These are phyloP conservation scores for Priceomyces carsonii DNA, from an alignment of 805 yeast genomes.

Conservation along the genomic window DNA sequence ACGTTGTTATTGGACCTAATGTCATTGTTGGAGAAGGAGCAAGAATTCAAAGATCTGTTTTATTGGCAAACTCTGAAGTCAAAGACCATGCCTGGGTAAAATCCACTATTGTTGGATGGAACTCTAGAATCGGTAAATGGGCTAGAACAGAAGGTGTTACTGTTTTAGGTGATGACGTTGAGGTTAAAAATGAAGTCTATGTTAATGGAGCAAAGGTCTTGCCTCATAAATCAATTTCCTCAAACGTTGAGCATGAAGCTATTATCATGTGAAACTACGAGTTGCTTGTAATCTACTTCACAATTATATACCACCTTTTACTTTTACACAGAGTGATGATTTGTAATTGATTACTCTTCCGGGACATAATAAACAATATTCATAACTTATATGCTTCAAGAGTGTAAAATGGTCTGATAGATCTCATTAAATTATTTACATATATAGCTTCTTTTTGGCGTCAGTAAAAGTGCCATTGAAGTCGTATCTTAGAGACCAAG, in stretches of 20 bases:
- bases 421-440: not conserved
- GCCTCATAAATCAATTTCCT: conserved; percentile 96
- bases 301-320: conserved; percentile 3
- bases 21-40: conserved; percentile 97
- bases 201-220: conserved; percentile 99
- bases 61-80: conserved; percentile 85
- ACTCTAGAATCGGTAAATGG: conserved; percentile 97
- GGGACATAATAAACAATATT: conserved; percentile 5
- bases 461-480: not conserved
- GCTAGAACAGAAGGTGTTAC: conserved; percentile 98
- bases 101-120: conserved; percentile 98
- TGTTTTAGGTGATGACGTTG: conserved; percentile 98
- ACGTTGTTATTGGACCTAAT: conserved; percentile 96
- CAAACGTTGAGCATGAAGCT: conserved; percentile 96
- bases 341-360: conserved; percentile 1
- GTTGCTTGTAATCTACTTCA: not conserved
- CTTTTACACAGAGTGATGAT: conserved; percentile 3
- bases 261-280: conserved; percentile 79
- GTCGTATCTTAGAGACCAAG: conserved; percentile 5
- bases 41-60: conserved; percentile 93
- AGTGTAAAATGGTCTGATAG: not conserved
- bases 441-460: not conserved
- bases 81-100: conserved; percentile 98
- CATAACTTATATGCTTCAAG: not conserved
- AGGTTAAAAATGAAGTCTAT: conserved; percentile 96